phyloP scores from a whole-genome alignment of 2,329 filamentous ascomycete genomes.

The Paecilomyces niveus region DNA sequence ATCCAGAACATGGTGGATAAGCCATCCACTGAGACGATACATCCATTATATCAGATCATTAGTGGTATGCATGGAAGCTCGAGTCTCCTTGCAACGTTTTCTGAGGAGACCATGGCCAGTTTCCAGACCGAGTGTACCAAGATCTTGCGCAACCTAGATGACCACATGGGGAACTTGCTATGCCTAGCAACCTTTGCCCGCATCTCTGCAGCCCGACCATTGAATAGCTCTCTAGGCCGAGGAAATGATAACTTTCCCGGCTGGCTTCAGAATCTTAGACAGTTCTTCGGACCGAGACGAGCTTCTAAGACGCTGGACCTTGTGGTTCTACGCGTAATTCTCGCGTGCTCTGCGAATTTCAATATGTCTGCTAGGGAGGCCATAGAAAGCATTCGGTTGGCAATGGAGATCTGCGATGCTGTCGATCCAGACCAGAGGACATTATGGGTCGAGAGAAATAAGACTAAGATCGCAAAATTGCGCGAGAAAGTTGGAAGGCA shows the following conservation, averaged over 20 bases:
- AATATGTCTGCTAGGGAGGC: constrained; percentile 19
- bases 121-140: constrained; percentile 32
- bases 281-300: constrained; percentile 34
- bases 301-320: constrained; percentile 35
- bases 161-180: constrained; percentile 34
- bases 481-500: constrained; percentile 28
- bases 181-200: constrained; percentile 34
- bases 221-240: constrained; percentile 6
- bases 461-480: constrained; percentile 28
- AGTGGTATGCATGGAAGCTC: constrained; percentile 20
- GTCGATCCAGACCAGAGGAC: constrained; percentile 25
- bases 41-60: constrained; percentile 27
- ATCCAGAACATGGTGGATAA: constrained; percentile 20
- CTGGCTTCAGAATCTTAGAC: constrained; percentile 29
- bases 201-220: constrained; percentile 17
- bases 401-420: constrained; percentile 26
- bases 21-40: constrained; percentile 25
- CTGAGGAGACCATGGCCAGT: constrained; percentile 25
- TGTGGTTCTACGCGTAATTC: constrained; percentile 32
- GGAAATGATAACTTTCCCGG: constrained; percentile 9
- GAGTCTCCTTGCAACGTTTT: constrained; percentile 20
- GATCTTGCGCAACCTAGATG: constrained; percentile 30
- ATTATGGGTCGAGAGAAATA: constrained; percentile 26
- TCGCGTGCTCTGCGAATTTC: constrained; percentile 32
- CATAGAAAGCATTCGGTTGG: constrained; percentile 28